Evolutionary conservation across 495 filamentous ascomycete species (phyloP).

Genomic region (Tuber umbilicatum): DNA sequence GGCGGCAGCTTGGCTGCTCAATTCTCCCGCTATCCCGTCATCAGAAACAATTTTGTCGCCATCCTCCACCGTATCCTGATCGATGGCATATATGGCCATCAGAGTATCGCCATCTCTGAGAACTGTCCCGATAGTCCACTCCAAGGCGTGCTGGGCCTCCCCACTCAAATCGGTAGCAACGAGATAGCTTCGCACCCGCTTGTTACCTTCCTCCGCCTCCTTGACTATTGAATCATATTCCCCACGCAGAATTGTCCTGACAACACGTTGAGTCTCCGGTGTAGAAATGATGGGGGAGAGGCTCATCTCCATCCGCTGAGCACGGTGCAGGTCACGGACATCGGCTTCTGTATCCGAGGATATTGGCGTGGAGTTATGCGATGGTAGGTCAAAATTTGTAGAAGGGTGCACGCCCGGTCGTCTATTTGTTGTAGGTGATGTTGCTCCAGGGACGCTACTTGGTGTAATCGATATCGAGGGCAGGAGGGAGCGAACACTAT

Average conservation of each 20-base stretch:
- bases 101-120: slow-evolving; percentile 90
- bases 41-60: slow-evolving; percentile 42
- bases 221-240: slow-evolving; percentile 67
- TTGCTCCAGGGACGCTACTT: slow-evolving; percentile 40
- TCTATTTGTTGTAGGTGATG: slow-evolving; percentile 34
- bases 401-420: slow-evolving; percentile 65
- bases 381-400: slow-evolving; percentile 69
- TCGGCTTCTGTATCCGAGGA: slow-evolving; percentile 84
- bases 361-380: slow-evolving; percentile 66
- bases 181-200: slow-evolving; percentile 76
- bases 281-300: slow-evolving; percentile 71
- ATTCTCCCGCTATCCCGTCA: slow-evolving; percentile 26
- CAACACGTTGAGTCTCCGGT: slow-evolving; percentile 66
- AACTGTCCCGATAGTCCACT: slow-evolving; percentile 97
- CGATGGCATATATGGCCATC: slow-evolving; percentile 80
- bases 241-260: slow-evolving; percentile 83
- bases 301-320: slow-evolving; percentile 72
- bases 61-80: slow-evolving; percentile 64
- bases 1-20: slow-evolving; percentile 28
- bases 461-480: slow-evolving; percentile 59
- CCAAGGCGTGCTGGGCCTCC: slow-evolving; percentile 86
- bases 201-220: slow-evolving; percentile 66
- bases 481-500: slow-evolving; percentile 54
- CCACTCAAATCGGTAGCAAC: slow-evolving; percentile 89
- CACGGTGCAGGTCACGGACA: slow-evolving; percentile 71